Base-by-base conservation (phyloP, 78 protist genomes). In the Monocercomonoides exilis region DNA sequence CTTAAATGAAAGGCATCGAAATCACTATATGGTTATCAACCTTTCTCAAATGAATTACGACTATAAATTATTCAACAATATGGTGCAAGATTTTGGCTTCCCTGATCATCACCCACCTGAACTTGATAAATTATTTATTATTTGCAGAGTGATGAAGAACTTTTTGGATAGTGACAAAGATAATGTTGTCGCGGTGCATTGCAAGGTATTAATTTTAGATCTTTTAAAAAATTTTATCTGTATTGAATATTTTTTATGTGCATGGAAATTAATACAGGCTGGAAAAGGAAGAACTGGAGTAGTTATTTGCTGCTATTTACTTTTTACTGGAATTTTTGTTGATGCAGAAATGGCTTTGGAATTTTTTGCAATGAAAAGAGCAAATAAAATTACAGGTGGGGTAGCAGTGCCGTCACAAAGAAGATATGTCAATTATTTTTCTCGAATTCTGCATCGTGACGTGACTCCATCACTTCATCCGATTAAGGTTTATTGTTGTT, bases 81-180 rank as follows among this genome's bases (percentile, higher is more conserved):
- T 0, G 36, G 90, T 88, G 35, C 81, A 84, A 3, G 81, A 88
- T 0, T 44, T 88, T 41, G 80, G 87, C 0, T 88, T 88, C 43
- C 90, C 90, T 0, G 90, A 88, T 33, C 90, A 88, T 34, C 90
- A 88, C 79, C 54, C 90, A 34, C 90, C 90, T 32, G 46, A 86
- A 1, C 77, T 88, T 3, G 1, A 2, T 5, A 6, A 6, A 79
- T 41, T 33, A 29, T 79, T 79, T 41, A 79, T 4, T 4, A 79
- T 79, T 32, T 79, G 82, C 11, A 6, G 36, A 21, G 6, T 41
- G 11, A 79, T 79, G 82, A 21, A 79, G 5, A 4, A 79, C 6
- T 79, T 5, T 6, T 41, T 79, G 6, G 43, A 21, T 33, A 6
- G 6, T 32, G 82, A 79, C 11, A 33, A 6, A 32, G 45, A 6